phyloP scores from a whole-genome alignment of 2,329 filamentous ascomycete species.

The Zasmidium cellare region DNA sequence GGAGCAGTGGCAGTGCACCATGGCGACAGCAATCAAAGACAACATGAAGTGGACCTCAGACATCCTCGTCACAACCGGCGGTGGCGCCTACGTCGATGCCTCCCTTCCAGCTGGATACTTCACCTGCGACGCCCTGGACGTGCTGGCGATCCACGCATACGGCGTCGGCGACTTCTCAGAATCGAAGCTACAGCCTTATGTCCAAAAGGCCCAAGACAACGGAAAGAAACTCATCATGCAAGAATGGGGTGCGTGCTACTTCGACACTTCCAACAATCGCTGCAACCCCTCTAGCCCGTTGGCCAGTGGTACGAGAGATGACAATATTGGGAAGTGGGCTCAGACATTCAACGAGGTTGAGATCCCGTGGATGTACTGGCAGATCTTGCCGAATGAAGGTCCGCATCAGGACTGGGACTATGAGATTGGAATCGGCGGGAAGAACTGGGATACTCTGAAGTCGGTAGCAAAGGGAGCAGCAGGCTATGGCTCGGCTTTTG shows the following conservation, averaged over 20 bases:
- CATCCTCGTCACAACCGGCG: constrained; percentile 20
- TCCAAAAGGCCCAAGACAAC: constrained; percentile 25
- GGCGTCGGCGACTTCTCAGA: constrained; percentile 29
- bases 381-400: constrained; percentile 36
- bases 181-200: constrained; percentile 25
- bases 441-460: constrained; percentile 27
- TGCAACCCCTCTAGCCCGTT: constrained; percentile 21
- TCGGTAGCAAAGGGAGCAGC: background rate
- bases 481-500: constrained; percentile 10
- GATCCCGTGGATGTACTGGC: constrained; percentile 39
- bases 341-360: constrained; percentile 30
- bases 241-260: constrained; percentile 36
- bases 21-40: constrained; percentile 17
- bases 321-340: constrained; percentile 33
- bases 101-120: constrained; percentile 14
- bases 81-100: constrained; percentile 13
- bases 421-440: constrained; percentile 32
- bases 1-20: constrained; percentile 16
- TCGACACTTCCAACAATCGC: constrained; percentile 28
- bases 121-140: constrained; percentile 25
- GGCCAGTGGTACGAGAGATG: constrained; percentile 18
- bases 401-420: constrained; percentile 36
- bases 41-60: constrained; percentile 9
- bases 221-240: constrained; percentile 38
- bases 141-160: constrained; percentile 32